Percentiles rank a stretch among this genome's conserved stretches.
Conservation (phyloP, 345 rosid species). For the Clarkia xantiana region DNA sequence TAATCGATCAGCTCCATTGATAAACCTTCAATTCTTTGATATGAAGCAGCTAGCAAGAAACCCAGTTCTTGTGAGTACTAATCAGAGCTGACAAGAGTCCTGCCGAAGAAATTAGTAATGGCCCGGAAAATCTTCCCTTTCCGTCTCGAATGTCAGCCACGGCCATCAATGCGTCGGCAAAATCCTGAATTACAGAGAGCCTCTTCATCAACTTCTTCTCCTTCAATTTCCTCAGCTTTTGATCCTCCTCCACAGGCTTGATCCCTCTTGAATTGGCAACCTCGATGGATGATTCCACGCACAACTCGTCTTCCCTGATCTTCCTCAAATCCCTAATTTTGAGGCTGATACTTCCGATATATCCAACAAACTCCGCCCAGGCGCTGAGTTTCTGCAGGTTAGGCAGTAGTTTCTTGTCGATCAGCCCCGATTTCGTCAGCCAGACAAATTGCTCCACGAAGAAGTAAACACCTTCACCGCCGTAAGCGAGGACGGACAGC, state of each 20-base stretch:
- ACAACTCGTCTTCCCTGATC: conserved; percentile 34
- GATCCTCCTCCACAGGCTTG: conserved; percentile 26
- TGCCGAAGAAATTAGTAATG: conserved; percentile 43
- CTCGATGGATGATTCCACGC: conserved; percentile 37
- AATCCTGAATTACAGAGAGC: conserved; percentile 64
- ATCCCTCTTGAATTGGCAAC: conserved; percentile 40
- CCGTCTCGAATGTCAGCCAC: conserved; percentile 63
- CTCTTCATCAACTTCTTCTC: conserved; percentile 63
- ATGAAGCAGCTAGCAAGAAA: conserved; percentile 42
- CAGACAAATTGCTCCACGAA: conserved; percentile 79
- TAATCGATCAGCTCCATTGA: no score
- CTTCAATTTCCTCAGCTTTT: conserved; percentile 35
- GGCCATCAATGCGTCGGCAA: conserved; percentile 78
- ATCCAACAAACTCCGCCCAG: conserved; percentile 70
- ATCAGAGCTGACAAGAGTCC: conserved; percentile 77
- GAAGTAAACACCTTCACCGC: conserved; percentile 76
- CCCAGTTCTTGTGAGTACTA: conserved; percentile 87
- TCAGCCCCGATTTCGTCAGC: conserved; percentile 73
- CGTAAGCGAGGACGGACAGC: conserved; percentile 45
- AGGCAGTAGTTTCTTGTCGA: conserved; percentile 38
- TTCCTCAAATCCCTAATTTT: conserved; percentile 63
- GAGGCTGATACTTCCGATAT: conserved; percentile 49
- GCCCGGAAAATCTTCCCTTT: conserved; percentile 40
- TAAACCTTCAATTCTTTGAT: no score
- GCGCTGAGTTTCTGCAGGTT: conserved; percentile 53